A percentile compares a stretch with the other conserved stretches of the same genome.
Conservation (phyloP, 495 filamentous ascomycete genomes). For the Penicillium daleae region DNA sequence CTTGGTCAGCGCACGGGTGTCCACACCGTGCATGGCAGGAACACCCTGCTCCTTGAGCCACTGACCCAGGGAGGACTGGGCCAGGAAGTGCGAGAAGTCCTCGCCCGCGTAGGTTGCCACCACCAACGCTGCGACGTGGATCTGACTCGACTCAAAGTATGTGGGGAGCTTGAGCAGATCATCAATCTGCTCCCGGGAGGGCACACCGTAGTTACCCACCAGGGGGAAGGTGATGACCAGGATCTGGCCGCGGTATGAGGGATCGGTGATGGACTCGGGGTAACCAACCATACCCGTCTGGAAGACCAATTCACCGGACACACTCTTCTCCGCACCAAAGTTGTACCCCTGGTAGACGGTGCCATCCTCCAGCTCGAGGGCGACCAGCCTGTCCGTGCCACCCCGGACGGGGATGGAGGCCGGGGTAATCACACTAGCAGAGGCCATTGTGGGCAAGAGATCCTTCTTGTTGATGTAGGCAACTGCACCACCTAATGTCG, state of each 20-base stretch:
- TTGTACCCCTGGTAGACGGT: constrained; percentile 87
- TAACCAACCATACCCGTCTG: constrained; percentile 99
- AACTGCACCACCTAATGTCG: constrained; percentile 40
- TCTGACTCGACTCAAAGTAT: constrained; percentile 87
- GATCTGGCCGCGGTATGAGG: constrained; percentile 90
- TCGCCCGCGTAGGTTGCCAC: constrained; percentile 90
- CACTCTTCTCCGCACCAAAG: constrained; percentile 90
- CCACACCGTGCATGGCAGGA: constrained; percentile 95
- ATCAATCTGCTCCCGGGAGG: constrained; percentile 79
- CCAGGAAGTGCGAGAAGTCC: constrained; percentile 92
- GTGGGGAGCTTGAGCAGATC: constrained; percentile 81
- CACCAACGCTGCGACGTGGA: constrained; percentile 90
- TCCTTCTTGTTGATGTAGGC: constrained; percentile 42
- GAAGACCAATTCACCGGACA: constrained; percentile 96
- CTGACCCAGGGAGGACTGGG: constrained; percentile 81
- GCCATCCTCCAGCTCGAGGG: constrained; percentile 90
- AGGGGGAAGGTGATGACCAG: constrained; percentile 90
- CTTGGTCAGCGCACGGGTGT: constrained; percentile 93
- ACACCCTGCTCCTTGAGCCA: constrained; percentile 96
- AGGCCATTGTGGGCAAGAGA: constrained; percentile 38
- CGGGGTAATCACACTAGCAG: constrained; percentile 53
- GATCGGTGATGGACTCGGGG: constrained; percentile 91
- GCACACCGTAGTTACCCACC: constrained; percentile 94
- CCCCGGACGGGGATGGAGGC: constrained; percentile 45
- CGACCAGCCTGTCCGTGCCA: constrained; percentile 63